phyloP scores from a whole-genome alignment of 495 filamentous ascomycete genomes.

The Tuber brumale region DNA sequence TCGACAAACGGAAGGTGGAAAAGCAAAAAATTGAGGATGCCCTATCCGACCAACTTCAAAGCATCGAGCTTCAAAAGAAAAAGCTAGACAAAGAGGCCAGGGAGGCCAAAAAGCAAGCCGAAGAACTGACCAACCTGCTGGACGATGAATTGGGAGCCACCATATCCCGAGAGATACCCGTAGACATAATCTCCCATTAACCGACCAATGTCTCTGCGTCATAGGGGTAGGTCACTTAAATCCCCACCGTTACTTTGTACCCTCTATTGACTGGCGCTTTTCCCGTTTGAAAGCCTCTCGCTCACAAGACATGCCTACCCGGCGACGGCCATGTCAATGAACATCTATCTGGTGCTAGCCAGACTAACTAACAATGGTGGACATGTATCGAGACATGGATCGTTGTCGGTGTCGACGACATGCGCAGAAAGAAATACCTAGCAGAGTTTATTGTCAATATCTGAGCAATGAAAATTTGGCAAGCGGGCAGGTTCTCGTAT shows the following conservation, averaged over 20 bases:
- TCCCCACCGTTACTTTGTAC: neutral
- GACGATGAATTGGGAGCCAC: neutral
- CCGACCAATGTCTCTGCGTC: neutral
- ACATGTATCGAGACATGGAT: neutral
- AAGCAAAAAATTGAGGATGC: constrained; percentile 1
- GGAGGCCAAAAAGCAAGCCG: neutral
- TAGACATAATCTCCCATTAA: neutral
- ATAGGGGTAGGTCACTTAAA: neutral
- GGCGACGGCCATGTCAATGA: neutral
- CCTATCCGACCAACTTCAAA: neutral
- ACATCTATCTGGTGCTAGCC: neutral
- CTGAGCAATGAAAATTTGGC: neutral
- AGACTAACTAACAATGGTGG: neutral
- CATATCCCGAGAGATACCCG: neutral
- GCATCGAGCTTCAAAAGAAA: constrained; percentile 11
- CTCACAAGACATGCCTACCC: neutral
- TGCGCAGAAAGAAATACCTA: neutral
- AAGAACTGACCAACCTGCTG: neutral
- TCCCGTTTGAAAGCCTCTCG: neutral
- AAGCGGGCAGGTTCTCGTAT: neutral
- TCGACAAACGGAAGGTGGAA: neutral
- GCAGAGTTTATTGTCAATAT: neutral
- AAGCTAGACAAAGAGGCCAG: neutral
- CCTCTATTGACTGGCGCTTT: neutral
- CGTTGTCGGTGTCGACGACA: neutral